A percentile compares a stretch with the other conserved stretches of the same genome.
Evolutionary conservation across 345 rosid species (phyloP).

Genomic region (Carallia pectinifolia): DNA sequence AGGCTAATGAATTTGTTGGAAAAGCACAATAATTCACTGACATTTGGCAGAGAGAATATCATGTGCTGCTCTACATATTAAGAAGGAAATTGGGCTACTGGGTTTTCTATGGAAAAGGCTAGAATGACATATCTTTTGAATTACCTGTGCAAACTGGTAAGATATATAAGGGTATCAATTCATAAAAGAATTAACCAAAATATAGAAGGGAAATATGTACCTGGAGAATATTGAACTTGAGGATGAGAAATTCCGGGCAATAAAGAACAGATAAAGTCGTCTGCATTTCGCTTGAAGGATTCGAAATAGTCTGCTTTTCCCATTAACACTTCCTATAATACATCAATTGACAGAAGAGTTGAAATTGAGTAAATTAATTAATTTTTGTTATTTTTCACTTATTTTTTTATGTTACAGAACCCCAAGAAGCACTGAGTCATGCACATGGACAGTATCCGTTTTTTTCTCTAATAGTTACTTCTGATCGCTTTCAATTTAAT

Average conservation of each 20-base stretch:
- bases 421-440: constrained; percentile 8
- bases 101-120: too few species aligned
- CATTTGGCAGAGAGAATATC: neutral
- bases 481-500: neutral
- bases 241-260: constrained; percentile 90
- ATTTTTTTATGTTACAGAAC: neutral
- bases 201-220: constrained; percentile 23
- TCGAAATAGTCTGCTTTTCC: constrained; percentile 85
- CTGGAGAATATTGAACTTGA: constrained; percentile 96
- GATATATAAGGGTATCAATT: neutral
- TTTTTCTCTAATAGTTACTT: too few species aligned
- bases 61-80: constrained; percentile 6
- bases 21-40: constrained; percentile 11
- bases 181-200: neutral
- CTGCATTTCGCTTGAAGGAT: constrained; percentile 90
- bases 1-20: neutral
- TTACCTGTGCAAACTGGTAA: constrained; percentile 7
- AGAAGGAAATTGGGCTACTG: too few species aligned
- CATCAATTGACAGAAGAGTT: neutral
- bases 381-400: constrained; percentile 4
- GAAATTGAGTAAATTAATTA: neutral
- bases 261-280: constrained; percentile 82
- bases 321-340: constrained; percentile 81
- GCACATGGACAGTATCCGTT: neutral
- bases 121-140: neutral